Evolutionary conservation across 805 yeast genomes (phyloP), one percentile per base, ranked within the genome.

Genomic region (Ogataea dorogensis): DNA sequence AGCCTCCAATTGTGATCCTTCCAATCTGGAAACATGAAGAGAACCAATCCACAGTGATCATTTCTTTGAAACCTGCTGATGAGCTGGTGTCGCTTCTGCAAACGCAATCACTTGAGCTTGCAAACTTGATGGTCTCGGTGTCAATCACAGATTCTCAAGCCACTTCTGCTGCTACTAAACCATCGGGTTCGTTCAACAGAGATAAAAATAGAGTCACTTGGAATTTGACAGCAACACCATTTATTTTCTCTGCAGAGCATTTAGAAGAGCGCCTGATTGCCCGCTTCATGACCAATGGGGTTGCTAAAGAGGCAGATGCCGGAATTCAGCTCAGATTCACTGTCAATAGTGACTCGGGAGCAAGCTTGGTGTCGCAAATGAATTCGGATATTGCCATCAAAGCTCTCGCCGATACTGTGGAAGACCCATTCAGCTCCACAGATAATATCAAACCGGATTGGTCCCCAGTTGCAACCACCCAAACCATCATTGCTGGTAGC

Each of bases 21-120:
- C 96, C 96, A 26, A 76, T 82, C 28, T 93, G 98, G 98, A 83
- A 88, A 54, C 83, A 82, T 55, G 96, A 89, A 58, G 71, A 73
- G 13, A 80, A 72, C 37, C 96, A 88, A 64, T 80, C 96, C 1
- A 81, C 95, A 48, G 82, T 91, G 39, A 84, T 89, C 64, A 69
- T 91, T 39, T 78, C 82, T 13, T 63, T 86, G 44, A 73, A 71
- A 54, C 69, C 84, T 42, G 64, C 76, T 31, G 77, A 77, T 3
- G 61, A 63, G 13, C 65, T 73, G 38, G 44, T 62, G 4, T 43
- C 52, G 1, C 54, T 54, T 22, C 49, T 76, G 24, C 25, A 40
- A 4, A 59, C 63, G 17, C 62, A 63, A 13, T 53, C 61, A 12
- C 56, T 76, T 10, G 58, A 55, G 42, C 69, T 86, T 29, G 66